phyloP scores from a whole-genome alignment of 2,329 filamentous ascomycete genomes.

The Cercospora sp. region DNA sequence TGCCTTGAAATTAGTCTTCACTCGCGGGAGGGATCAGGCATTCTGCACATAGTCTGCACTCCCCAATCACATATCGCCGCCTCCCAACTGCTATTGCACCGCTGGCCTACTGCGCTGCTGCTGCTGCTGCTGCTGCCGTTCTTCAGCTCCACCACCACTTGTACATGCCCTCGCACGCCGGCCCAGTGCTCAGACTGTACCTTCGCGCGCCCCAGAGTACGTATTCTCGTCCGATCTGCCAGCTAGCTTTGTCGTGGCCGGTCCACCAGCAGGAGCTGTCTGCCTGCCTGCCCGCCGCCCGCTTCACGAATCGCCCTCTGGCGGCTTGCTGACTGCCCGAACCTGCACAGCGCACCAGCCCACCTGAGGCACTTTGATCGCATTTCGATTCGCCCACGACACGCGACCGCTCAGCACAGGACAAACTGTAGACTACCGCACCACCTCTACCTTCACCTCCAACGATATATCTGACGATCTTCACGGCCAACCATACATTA shows the following conservation, averaged over 20 bases:
- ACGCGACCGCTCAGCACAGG: constrained; percentile 6
- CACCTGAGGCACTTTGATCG: constrained; percentile 7
- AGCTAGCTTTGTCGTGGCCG: neutral
- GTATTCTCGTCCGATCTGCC: neutral
- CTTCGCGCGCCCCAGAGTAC: neutral
- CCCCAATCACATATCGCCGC: constrained; percentile 26
- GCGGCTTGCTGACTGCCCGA: constrained; percentile 10
- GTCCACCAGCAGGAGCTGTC: neutral
- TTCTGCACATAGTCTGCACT: constrained; percentile 30
- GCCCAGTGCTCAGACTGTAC: neutral
- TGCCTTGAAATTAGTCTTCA: constrained; percentile 25
- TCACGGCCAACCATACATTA: constrained; percentile 28
- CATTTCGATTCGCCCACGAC: constrained; percentile 13
- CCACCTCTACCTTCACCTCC: neutral
- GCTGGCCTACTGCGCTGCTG: constrained; percentile 1
- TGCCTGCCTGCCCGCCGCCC: neutral
- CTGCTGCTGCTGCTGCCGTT: neutral
- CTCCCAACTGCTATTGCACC: constrained; percentile 21
- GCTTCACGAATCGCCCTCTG: neutral
- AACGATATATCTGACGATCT: constrained; percentile 17
- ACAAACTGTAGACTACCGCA: neutral
- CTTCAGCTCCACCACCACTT: neutral
- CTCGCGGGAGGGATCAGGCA: constrained; percentile 28
- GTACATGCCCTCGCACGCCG: constrained; percentile 11
- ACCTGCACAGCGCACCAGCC: constrained; percentile 9